Evolutionary conservation across 306 rosid genomes (phyloP).

Genomic region (Alnus rubra): DNA sequence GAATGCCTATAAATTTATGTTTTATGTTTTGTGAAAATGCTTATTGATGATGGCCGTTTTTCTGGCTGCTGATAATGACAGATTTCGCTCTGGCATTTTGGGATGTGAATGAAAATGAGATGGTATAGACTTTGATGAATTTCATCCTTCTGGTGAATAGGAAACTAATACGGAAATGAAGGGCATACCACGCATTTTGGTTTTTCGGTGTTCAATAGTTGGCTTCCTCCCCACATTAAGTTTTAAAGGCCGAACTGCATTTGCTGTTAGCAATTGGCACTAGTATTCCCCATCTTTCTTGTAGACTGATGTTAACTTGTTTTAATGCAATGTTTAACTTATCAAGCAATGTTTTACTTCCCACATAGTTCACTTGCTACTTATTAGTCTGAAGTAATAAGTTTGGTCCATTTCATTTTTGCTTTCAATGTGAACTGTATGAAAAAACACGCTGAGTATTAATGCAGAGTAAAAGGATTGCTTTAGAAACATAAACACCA

Average conservation of each 20-base stretch:
- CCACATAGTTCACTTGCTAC: no score
- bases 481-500: no score
- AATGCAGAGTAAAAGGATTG: no score
- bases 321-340: no score
- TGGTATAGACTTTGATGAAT: neutral
- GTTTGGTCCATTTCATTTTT: no score
- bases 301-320: no score
- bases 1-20: neutral
- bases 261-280: neutral
- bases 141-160: neutral
- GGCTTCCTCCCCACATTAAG: neutral
- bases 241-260: neutral
- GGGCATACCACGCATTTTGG: neutral
- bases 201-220: neutral
- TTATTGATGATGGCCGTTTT: neutral
- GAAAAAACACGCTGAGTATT: no score
- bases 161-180: neutral
- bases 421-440: no score
- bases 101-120: neutral
- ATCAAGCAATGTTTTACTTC: no score
- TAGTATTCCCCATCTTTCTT: no score
- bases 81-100: neutral
- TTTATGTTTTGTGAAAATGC: neutral
- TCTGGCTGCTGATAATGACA: no score
- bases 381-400: no score